These are phyloP conservation scores for Malus hybrid DNA, from an alignment of 331 rosid species.

Conservation along the genomic window DNA sequence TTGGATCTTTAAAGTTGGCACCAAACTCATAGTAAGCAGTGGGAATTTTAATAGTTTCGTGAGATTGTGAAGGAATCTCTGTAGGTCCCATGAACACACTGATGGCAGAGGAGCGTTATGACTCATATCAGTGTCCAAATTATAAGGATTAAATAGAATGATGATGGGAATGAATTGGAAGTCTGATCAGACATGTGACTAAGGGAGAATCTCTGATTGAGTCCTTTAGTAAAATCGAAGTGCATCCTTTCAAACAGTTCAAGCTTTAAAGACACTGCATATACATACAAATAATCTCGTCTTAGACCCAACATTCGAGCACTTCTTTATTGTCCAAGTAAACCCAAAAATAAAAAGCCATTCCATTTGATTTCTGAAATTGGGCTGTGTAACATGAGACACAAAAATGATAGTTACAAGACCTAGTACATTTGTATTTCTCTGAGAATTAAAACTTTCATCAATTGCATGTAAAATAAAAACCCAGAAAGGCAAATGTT, in stretches of 20 bases:
- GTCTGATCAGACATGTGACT: constrained; percentile 65
- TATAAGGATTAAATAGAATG: not conserved
- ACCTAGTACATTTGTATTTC: not conserved
- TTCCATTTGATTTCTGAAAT: not conserved
- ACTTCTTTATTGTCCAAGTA: not conserved
- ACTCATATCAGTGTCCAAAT: not conserved
- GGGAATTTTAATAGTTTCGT: constrained; percentile 79
- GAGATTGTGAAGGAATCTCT: constrained; percentile 79
- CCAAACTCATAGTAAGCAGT: constrained; percentile 91
- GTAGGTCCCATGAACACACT: constrained; percentile 90
- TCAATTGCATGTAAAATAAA: not conserved
- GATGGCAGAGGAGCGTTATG: not conserved
- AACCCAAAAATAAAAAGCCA: not conserved
- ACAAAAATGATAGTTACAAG: not conserved
- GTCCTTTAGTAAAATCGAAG: constrained; percentile 87
- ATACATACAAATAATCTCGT: not conserved
- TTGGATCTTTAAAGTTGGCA: constrained; percentile 83
- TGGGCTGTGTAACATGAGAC: not conserved
- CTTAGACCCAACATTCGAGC: not conserved
- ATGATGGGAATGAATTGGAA: not conserved
- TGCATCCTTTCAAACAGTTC: constrained; percentile 95
- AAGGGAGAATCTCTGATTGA: constrained; percentile 64
- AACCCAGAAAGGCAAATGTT: not conserved
- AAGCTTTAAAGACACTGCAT: constrained; percentile 90
- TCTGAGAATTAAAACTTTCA: not conserved